Evolutionary conservation across 2,329 filamentous ascomycete genomes (phyloP).

Genomic region (Colletotrichum cuscutae): DNA sequence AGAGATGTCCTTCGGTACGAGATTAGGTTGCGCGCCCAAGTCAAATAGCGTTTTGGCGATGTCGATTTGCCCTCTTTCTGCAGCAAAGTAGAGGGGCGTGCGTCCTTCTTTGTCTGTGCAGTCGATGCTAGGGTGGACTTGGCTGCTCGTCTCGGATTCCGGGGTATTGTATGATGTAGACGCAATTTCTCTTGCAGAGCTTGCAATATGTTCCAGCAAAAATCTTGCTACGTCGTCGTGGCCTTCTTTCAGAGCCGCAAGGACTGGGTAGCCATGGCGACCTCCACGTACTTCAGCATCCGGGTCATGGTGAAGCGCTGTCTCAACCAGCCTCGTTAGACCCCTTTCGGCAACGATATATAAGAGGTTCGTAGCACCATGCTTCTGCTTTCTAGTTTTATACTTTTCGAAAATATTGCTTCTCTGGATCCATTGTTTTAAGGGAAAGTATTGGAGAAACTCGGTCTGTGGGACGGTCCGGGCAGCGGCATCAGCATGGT

Average conservation of each 20-base stretch:
- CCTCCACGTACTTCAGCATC: accelerated
- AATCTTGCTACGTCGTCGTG: accelerated
- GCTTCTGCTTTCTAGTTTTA: not conserved
- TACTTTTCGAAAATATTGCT: not conserved
- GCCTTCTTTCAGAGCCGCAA: not conserved
- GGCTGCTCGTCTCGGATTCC: too few relatives aligned
- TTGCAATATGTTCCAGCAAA: not conserved
- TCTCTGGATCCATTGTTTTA: not conserved
- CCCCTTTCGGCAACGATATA: not conserved
- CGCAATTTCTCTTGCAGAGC: not conserved
- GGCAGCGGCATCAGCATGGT: not conserved
- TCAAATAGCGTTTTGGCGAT: not conserved
- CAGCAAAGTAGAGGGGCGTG: not conserved
- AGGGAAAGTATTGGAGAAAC: accelerated
- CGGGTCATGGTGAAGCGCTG: accelerated
- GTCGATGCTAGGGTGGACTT: not conserved
- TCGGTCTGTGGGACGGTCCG: accelerated
- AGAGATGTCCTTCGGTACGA: accelerated
- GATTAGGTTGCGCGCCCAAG: accelerated
- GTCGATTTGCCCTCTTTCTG: accelerated
- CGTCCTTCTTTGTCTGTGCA: not conserved
- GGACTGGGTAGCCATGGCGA: not conserved
- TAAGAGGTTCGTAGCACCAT: not conserved
- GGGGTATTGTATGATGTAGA: not conserved
- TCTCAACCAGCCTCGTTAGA: accelerated